Base-by-base conservation (phyloP, 164 flowering plant genomes). In the Stephania japonica region DNA sequence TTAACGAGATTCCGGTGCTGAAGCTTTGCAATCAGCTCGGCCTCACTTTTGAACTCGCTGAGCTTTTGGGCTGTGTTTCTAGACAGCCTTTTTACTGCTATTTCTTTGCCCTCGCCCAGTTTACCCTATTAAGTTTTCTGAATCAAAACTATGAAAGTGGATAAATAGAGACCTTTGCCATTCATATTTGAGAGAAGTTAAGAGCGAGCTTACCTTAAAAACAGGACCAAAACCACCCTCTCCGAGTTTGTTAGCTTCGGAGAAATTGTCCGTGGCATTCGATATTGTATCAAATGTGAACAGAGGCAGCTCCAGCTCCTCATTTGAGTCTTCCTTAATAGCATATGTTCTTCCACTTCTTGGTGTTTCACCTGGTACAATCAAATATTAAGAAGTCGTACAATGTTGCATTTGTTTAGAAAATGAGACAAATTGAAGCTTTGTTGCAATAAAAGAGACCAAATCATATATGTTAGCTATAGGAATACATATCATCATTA, bases 1-100 rank as follows among this genome's bases (percentile, higher is more conserved):
- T 68, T 84, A 10, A 86, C 89, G 8, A 88, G 86, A 78, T 86
- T 88, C 21, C 81, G 53, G 75, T 87, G 91, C 26, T 87, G 89
- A 68, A 87, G 87, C 49, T 81, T 83, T 0, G 87, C 71, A 10
- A 82, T 81, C 67, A 86, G 56, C 0, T 50, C 42, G 42, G 84
- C 79, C 62, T 88, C 91, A 75, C 81, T 88, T 75, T 78, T 82
- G 69, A 87, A 86, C 68, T 86, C 85, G 5, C 73, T 12, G 0
- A 73, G 18, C 12, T 88, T 88, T 73, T 86, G 86, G 8, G 73
- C 65, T 3, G 87, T 84, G 25, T 49, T 53, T 38, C 67, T 77
- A 0, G 84, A 76, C 4, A 85, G 83, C 61, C 81, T 82, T 65
- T 86, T 85, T 11, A 85, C 80, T 5, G 87, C 89, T 26, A 86